Evolutionary conservation across 1,284 basidiomycete genomes (phyloP), one percentile per base, ranked within the genome.

Genomic region (Leccinum fallax): DNA sequence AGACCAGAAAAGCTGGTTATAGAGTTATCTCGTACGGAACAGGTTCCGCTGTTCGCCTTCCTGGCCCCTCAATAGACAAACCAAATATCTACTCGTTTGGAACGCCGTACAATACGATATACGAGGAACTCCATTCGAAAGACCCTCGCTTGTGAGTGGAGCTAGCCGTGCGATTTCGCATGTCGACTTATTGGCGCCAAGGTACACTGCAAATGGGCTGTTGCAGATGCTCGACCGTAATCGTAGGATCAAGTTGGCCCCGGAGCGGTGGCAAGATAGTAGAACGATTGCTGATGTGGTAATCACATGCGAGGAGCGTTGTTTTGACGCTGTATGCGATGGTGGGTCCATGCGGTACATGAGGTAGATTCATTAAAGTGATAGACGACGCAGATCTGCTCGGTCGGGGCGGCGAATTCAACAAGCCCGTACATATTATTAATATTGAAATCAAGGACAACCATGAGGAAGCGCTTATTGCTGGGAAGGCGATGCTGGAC

Each of bases 391-490:
- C 67, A 97, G 97, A 99, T 79, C 80, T 99, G 19, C 81, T 99
- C 62, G 81, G 83, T 48, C 85, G 94, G 64, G 95, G 95, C 28
- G 94, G 96, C 2, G 97, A 99, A 64, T 89, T 90, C 72, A 98
- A 96, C 78, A 89, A 91, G 60, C 89, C 95, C 0, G 95, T 99
- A 24, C 97, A 99, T 76, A 79, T 99, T 59, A 95, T 99, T 76
- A 99, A 99, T 77, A 86, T 99, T 63, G 97, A 99, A 75, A 99
- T 99, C 79, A 98, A 94, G 80, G 97, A 99, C 78, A 99, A 98
- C 72, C 97, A 98, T 71, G 97, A 99, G 80, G 97, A 99, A 76
- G 97, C 97, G 0, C 82, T 92, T 34, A 93, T 97, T 62, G 97
- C 97, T 15, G 97, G 97, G 13, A 93, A 91, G 75, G 95, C 97